These are phyloP conservation scores for Phytophthora hibernalis DNA, from an alignment of 352 stramenopile species.

Conservation along the genomic window DNA sequence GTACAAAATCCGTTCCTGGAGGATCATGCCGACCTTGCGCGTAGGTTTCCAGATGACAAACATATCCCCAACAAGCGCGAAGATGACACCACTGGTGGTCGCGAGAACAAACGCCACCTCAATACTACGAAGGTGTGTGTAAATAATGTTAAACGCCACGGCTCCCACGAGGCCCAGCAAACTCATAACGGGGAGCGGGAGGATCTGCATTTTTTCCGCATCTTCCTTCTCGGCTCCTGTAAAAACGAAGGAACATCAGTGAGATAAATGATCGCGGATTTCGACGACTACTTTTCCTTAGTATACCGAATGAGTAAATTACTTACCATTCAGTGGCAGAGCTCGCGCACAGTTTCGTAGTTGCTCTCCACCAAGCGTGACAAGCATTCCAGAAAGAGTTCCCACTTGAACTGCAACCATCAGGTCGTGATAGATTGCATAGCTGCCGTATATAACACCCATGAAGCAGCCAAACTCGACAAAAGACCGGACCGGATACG, in stretches of 20 bases:
- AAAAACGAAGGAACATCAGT: slow-evolving; percentile 11
- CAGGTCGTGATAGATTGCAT: slow-evolving; percentile 85
- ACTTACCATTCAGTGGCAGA: slow-evolving; percentile 53
- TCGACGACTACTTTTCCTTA: neutral
- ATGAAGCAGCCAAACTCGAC: slow-evolving; percentile 87
- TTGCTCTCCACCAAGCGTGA: slow-evolving; percentile 83
- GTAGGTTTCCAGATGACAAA: slow-evolving; percentile 89
- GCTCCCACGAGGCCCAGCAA: slow-evolving; percentile 77
- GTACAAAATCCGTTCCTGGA: slow-evolving; percentile 82
- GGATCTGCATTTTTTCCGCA: slow-evolving; percentile 70
- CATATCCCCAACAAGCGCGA: slow-evolving; percentile 81
- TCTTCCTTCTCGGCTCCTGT: slow-evolving; percentile 51
- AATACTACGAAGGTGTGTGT: slow-evolving; percentile 82
- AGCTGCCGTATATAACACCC: slow-evolving; percentile 89
- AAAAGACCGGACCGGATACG: slow-evolving; percentile 83
- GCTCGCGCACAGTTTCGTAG: slow-evolving; percentile 59
- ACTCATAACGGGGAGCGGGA: slow-evolving; percentile 84
- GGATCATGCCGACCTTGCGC: slow-evolving; percentile 74
- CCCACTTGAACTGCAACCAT: slow-evolving; percentile 85
- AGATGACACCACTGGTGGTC: slow-evolving; percentile 78
- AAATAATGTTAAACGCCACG: slow-evolving; percentile 90
- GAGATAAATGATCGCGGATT: neutral
- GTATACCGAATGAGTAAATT: neutral
- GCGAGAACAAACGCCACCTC: slow-evolving; percentile 85
- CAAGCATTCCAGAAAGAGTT: slow-evolving; percentile 81